These are phyloP conservation scores for Chondrostereum purpureum DNA, from an alignment of 1,284 basidiomycete species.

Conservation along the genomic window DNA sequence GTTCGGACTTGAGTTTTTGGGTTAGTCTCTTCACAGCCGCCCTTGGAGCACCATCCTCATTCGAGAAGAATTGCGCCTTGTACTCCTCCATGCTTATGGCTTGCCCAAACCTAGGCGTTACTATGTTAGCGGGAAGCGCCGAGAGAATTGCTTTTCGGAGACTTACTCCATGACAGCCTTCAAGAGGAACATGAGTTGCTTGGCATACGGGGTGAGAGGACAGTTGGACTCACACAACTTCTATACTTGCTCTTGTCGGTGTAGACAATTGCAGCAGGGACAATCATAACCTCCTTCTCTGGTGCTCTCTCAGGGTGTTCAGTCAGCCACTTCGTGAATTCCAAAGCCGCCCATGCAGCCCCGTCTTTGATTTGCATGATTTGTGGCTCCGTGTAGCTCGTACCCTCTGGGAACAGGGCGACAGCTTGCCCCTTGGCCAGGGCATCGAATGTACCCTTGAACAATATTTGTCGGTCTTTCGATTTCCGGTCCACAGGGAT, in stretches of 20 bases:
- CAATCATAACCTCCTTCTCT: slow-evolving; percentile 43
- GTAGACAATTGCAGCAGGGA: slow-evolving; percentile 88
- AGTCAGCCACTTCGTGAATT: slow-evolving; percentile 77
- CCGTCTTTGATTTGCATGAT: slow-evolving; percentile 95
- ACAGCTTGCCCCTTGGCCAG: slow-evolving; percentile 75
- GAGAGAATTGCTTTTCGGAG: slow-evolving; percentile 7
- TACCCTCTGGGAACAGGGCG: slow-evolving; percentile 93
- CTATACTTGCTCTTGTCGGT: slow-evolving; percentile 94
- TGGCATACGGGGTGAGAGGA: slow-evolving; percentile 5
- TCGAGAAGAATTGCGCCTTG: slow-evolving; percentile 71
- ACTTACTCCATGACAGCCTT: slow-evolving; percentile 70
- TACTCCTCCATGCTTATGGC: slow-evolving; percentile 76
- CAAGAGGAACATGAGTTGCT: slow-evolving; percentile 5
- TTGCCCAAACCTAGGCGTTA: slow-evolving; percentile 60
- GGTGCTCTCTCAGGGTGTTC: slow-evolving; percentile 40
- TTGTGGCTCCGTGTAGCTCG: slow-evolving; percentile 83
- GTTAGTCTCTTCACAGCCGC: slow-evolving; percentile 87
- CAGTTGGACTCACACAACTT: slow-evolving; percentile 61
- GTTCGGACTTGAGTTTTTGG: slow-evolving; percentile 59
- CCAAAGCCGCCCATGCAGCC: slow-evolving; percentile 91
- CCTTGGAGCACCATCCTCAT: slow-evolving; percentile 61
- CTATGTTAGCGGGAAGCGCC: background rate
- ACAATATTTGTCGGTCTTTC: slow-evolving; percentile 86
- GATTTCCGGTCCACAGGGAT: slow-evolving; percentile 93
- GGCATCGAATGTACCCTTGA: slow-evolving; percentile 85